A percentile compares a stretch with the other conserved stretches of the same genome.
phyloP scores from a whole-genome alignment of 2,329 filamentous ascomycete genomes.

The Aspergillus japonicus region DNA sequence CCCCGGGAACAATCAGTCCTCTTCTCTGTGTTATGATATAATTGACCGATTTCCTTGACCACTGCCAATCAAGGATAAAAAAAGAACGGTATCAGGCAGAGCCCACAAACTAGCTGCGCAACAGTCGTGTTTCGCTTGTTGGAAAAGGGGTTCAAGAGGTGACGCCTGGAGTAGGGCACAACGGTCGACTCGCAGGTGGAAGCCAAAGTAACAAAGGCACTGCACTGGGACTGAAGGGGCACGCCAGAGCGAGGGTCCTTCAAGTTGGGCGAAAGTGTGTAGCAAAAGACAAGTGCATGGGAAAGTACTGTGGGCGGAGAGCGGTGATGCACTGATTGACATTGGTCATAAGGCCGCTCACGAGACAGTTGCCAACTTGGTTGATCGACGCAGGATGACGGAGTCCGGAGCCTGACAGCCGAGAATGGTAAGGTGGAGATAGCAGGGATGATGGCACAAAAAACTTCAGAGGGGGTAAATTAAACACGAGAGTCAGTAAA shows the following conservation, averaged over 20 bases:
- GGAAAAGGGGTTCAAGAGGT: not conserved
- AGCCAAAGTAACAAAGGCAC: not conserved
- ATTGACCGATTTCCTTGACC: not conserved
- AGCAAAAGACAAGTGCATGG: not conserved
- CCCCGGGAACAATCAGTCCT: not conserved
- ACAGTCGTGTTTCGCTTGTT: not conserved
- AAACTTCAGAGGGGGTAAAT: not conserved
- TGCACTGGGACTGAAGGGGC: constrained; percentile 10
- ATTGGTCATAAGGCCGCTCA: constrained; percentile 16
- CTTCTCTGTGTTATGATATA: not conserved
- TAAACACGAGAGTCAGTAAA: not conserved
- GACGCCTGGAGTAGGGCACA: not conserved
- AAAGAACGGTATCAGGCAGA: not conserved
- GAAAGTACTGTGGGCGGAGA: constrained; percentile 7
- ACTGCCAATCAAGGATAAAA: not conserved
- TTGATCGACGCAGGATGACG: constrained; percentile 23
- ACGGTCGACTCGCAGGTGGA: too few species aligned
- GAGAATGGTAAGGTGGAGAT: constrained; percentile 17
- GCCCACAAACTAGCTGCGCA: not conserved
- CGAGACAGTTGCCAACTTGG: constrained; percentile 17
- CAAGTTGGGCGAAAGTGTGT: constrained; percentile 1
- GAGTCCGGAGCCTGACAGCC: constrained; percentile 14
- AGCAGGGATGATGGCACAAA: constrained; percentile 2
- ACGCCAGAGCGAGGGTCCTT: not conserved
- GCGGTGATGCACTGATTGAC: constrained; percentile 11